Evolutionary conservation across 73 alveolate genomes (phyloP), one percentile per base, ranked within the genome.

Genomic region (Symbiodinium natans): DNA sequence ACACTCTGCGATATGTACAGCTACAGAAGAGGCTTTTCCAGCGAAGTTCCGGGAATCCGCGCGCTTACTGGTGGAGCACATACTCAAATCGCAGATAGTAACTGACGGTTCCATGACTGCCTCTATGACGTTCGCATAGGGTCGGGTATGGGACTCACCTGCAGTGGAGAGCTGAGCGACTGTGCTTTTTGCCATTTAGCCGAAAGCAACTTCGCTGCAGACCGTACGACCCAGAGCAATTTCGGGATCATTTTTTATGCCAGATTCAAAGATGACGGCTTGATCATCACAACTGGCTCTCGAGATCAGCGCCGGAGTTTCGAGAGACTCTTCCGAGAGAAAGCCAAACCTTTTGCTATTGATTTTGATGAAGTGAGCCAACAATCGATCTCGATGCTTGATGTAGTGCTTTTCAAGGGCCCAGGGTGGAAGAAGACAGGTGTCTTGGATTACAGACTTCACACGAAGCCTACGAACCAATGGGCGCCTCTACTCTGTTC

Each of bases 371-470:
- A 5, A 48, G 63, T 5, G 63, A 48, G 63, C 63, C 63, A 5
- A 2, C 63, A 48, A 48, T 1, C 3, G 17, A 48, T 48, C 63
- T 48, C 63, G 63, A 48, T 48, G 63, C 63, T 48, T 48, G 63
- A 48, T 5, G 63, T 48, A 2, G 63, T 48, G 63, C 63, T 48
- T 48, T 48, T 48, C 63, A 48, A 48, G 63, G 63, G 63, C 63
- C 63, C 36, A 21, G 84, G 84, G 21, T 74, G 84, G 84, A 74
- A 15, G 38, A 74, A 75, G 43, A 75, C 86, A 75, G 86, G 86
- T 29, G n/a, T 36, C n/a, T 40, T 75, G 11, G 86, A 75, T 43
- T 75, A 75, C 52, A 75, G 43, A 40, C 48, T 75, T n/a, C 40
- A 75, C 86, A 75, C 46, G 27, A 75, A 75, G 40, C 86, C 86